Evolutionary conservation across 257 asterid genomes (phyloP).

Genomic region (Jacaranda copaia): DNA sequence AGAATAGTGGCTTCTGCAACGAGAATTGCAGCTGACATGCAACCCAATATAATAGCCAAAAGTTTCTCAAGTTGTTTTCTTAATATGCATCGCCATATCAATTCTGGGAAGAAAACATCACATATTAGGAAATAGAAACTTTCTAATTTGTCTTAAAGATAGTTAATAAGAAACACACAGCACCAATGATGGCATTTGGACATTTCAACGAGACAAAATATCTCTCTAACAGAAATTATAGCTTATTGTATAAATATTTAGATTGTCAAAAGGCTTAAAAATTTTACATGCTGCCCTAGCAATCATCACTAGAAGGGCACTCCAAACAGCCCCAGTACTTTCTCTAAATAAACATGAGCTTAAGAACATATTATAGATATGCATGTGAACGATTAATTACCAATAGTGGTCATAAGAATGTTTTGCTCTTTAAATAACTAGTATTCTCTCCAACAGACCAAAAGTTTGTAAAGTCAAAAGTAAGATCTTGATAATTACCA

Average conservation of each 20-base stretch:
- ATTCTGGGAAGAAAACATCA: constrained; percentile 48
- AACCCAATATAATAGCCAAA: constrained; percentile 70
- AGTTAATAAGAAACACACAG: not conserved
- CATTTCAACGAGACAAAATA: not conserved
- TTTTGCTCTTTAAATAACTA: not conserved
- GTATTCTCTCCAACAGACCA: not conserved
- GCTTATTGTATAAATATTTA: not conserved
- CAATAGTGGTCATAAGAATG: not conserved
- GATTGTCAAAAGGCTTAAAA: not conserved
- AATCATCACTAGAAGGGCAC: not conserved
- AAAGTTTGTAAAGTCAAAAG: not conserved
- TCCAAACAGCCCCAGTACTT: constrained; percentile 19
- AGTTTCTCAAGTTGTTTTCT: constrained; percentile 64
- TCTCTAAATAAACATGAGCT: constrained; percentile 21
- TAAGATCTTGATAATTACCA: constrained; percentile 55
- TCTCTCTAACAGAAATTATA: not conserved
- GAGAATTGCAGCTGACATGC: constrained; percentile 79
- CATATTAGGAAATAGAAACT: constrained; percentile 16
- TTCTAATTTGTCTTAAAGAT: not conserved
- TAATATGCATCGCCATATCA: constrained; percentile 76
- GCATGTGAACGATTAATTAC: not conserved
- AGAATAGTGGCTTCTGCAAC: constrained; percentile 86
- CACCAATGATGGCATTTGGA: not conserved
- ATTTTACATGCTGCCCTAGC: not conserved
- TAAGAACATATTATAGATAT: not conserved